These are phyloP conservation scores for Puccinia coronata DNA, from an alignment of 1,284 basidiomycete species.

Conservation along the genomic window DNA sequence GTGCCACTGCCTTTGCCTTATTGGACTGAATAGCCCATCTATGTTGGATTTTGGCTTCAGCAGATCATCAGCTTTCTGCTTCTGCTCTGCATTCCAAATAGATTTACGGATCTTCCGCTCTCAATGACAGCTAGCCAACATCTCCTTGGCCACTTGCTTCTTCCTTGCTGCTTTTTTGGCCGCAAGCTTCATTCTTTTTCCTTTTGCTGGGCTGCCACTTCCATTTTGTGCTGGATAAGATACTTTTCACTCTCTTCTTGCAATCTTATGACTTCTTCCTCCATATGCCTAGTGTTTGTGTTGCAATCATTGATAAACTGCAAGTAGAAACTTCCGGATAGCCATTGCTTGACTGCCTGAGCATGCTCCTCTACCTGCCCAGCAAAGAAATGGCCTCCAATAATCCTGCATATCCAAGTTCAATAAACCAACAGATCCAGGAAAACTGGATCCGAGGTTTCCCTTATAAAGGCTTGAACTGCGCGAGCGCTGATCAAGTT, in stretches of 20 bases:
- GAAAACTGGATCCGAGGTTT: too few species aligned
- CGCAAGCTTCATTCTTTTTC: not conserved
- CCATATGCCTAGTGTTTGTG: not conserved
- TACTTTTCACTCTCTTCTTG: not conserved
- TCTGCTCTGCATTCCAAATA: too few species aligned
- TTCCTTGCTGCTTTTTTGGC: not conserved
- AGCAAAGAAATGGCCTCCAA: not conserved
- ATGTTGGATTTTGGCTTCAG: not conserved
- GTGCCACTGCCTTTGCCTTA: not conserved
- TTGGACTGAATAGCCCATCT: not conserved
- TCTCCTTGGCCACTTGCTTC: not conserved
- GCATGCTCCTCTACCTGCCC: not conserved
- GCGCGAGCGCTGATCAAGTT: too few species aligned
- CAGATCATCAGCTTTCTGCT: too few species aligned
- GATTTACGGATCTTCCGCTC: not conserved
- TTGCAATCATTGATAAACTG: not conserved
- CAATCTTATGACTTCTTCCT: not conserved
- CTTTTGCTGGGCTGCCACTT: not conserved
- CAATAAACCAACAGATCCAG: too few species aligned
- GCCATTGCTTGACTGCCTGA: not conserved
- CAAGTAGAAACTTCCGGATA: not conserved
- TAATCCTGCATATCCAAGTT: not conserved
- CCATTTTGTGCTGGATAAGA: not conserved
- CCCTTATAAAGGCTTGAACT: too few species aligned
- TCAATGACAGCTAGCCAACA: not conserved